Conservation (phyloP, 306 rosid species). For the Prunus mume region DNA sequence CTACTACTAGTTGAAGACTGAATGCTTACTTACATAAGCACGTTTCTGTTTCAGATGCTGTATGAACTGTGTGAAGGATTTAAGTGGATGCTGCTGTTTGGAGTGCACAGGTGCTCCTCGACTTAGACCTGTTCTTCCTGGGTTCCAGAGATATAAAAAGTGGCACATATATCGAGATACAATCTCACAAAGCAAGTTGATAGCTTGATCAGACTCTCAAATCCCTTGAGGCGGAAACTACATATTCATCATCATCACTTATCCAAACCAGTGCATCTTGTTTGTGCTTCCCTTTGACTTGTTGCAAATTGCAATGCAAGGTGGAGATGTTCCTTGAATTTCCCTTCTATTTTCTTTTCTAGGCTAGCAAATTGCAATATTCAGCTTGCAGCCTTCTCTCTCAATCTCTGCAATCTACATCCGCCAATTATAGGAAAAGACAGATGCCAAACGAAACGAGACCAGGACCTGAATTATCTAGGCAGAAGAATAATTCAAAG, state of each 20-base stretch:
- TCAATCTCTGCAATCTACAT: background rate
- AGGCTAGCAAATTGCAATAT: background rate
- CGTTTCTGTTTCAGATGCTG: constrained; percentile 65
- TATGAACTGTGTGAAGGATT: constrained; percentile 49
- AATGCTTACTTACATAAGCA: background rate
- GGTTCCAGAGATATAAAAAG: constrained; percentile 62
- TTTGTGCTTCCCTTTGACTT: background rate
- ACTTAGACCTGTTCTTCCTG: constrained; percentile 71
- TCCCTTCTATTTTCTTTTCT: background rate
- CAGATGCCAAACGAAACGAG: background rate
- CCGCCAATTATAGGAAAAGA: background rate
- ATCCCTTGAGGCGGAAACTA: background rate
- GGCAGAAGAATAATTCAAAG: background rate
- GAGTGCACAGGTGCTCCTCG: constrained; percentile 76
- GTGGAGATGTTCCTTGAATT: background rate
- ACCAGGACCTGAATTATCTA: background rate
- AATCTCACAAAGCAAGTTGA: constrained; percentile 30
- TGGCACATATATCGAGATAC: constrained; percentile 81
- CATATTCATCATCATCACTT: background rate
- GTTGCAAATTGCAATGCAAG: background rate
- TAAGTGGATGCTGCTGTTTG: constrained; percentile 75
- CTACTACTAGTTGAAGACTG: background rate
- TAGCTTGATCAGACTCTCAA: constrained; percentile 20
- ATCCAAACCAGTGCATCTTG: background rate
- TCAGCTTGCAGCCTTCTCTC: background rate